Conservation (phyloP, 306 rosid species). For the Morella rubra region DNA sequence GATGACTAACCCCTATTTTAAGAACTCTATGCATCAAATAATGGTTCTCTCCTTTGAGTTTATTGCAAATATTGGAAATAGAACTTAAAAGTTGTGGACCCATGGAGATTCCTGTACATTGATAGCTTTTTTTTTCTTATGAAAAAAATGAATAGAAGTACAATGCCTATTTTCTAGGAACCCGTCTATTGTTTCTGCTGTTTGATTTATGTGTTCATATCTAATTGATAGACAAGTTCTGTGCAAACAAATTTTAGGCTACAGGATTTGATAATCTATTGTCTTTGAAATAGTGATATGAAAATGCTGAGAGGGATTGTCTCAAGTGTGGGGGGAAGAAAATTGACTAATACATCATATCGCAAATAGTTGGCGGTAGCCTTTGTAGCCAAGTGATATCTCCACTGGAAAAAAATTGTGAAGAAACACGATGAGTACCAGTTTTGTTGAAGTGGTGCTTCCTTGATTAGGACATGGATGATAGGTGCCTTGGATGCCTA, state of each 20-base stretch:
- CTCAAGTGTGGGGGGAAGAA: background rate
- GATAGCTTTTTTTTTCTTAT: background rate
- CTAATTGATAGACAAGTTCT: background rate
- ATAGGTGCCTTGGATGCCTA: background rate
- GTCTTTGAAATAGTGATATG: background rate
- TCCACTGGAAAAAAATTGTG: background rate
- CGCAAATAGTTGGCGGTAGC: background rate
- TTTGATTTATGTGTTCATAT: background rate
- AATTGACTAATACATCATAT: background rate
- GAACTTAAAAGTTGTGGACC: background rate
- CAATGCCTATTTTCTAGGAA: too few relatives aligned
- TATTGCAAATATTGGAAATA: background rate
- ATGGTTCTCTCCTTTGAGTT: background rate
- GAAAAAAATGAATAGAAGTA: too few relatives aligned
- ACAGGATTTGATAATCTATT: background rate
- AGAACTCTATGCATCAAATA: too few relatives aligned
- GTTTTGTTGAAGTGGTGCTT: background rate
- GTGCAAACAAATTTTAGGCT: background rate
- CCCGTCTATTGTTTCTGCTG: background rate
- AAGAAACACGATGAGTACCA: background rate
- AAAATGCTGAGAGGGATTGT: background rate
- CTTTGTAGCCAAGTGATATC: background rate
- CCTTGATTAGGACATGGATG: background rate
- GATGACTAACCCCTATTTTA: too few relatives aligned
- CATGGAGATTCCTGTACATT: background rate